A percentile compares a stretch with the other conserved stretches of the same genome.
phyloP scores from a whole-genome alignment of 2,329 filamentous ascomycete species.

The Malbranchea cinnamomea region DNA sequence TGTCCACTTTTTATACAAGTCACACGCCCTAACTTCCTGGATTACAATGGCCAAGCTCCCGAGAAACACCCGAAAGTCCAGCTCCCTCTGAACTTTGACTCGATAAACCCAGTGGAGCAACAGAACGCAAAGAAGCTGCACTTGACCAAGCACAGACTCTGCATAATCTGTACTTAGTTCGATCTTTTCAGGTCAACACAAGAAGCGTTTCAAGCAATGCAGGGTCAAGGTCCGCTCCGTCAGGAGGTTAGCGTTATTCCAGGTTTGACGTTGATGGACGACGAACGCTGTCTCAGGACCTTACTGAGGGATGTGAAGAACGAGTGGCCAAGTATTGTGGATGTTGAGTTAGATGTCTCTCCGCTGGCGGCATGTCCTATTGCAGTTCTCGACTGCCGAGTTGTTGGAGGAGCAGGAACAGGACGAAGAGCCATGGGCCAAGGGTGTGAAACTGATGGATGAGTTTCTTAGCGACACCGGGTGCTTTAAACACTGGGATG shows the following conservation, averaged over 20 bases:
- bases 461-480: conserved; percentile 13
- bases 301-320: conserved; percentile 12
- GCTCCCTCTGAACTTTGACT: conserved; percentile 12
- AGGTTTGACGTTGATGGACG: conserved; percentile 13
- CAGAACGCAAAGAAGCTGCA: conserved; percentile 13
- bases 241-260: conserved; percentile 14
- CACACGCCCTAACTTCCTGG: conserved; percentile 11
- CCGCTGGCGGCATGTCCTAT: conserved; percentile 9
- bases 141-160: conserved; percentile 12
- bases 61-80: conserved; percentile 8
- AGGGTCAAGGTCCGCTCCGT: conserved; percentile 11
- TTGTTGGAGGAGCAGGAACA: conserved; percentile 10
- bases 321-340: conserved; percentile 11
- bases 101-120: conserved; percentile 12
- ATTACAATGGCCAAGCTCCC: conserved; percentile 13
- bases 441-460: conserved; percentile 14
- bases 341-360: conserved; percentile 4
- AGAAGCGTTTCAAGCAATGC: conserved; percentile 11
- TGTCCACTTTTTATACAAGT: conserved; percentile 13
- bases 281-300: conserved; percentile 12
- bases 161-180: conserved; percentile 14
- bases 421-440: conserved; percentile 14
- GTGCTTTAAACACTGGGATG: conserved; percentile 16
- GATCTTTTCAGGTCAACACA: conserved; percentile 10
- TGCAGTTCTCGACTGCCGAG: conserved; percentile 12